Evolutionary conservation across 2,329 filamentous ascomycete species (phyloP), one percentile per base, ranked within the genome.

Genomic region (Cercospora citrullina): DNA sequence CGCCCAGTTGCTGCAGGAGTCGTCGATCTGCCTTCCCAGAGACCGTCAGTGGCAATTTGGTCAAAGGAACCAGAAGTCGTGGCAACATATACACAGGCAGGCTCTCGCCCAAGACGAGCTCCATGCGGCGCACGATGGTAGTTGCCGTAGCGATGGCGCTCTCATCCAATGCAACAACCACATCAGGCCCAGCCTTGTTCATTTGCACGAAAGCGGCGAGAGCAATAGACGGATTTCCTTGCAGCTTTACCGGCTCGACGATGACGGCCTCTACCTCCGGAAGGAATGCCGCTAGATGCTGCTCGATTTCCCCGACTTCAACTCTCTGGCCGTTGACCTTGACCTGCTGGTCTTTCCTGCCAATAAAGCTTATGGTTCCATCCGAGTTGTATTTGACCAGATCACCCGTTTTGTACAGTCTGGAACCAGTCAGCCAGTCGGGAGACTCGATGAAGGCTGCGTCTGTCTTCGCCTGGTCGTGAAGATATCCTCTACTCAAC

Each of bases 401-500:
- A 18, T 48, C 42, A 18, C 42, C 42, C 8, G 42, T 48, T 21
- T 18, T n/a, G 42, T 48, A 48, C 16, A 48, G 16, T 48, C 42
- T n/a, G 5, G 42, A n/a, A 48, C n/a, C 42, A 48, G n/a, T n/a
- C 8, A 48, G 7, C 42, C 42, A 48, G n/a, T n/a, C n/a, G 16
- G 42, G 42, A 48, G 42, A 48, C 42, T 48, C 42, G 8, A 48
- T 18, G 9, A 48, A 48, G 42, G 42, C 42, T 18, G 42, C 42
- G 16, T 48, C 16, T 18, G 42, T 48, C 42, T 48, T 48, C 3
- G n/a, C n/a, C n/a, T n/a, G 42, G 3, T n/a, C 42, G 4, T 18
- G 16, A 18, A 62, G 26, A 28, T 69, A 69, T n/a, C 67, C 67
- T 12, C 64, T 31, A 1, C 64, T 64, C 7, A 69, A 33, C 12